These are phyloP conservation scores for Paragyromitra xinjiangensis DNA, from an alignment of 495 filamentous ascomycete species.

Conservation along the genomic window DNA sequence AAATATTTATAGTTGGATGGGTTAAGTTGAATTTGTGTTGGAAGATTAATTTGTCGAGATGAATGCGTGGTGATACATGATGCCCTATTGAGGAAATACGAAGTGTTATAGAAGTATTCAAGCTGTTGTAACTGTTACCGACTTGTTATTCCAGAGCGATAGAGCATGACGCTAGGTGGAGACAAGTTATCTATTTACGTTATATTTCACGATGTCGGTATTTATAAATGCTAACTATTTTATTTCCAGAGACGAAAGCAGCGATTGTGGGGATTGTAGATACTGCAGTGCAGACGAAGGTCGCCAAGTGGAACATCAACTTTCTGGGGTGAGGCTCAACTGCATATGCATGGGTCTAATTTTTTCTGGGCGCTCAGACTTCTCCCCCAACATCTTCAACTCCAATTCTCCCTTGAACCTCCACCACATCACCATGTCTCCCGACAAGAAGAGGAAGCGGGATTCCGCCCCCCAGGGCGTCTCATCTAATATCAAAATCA, in stretches of 20 bases:
- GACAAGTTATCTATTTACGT: neutral
- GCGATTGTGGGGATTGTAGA: neutral
- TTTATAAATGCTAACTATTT: neutral
- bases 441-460: constrained; percentile 53
- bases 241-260: neutral
- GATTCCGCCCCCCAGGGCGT: neutral
- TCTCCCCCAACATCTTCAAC: constrained; percentile 9
- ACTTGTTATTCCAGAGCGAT: neutral
- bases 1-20: neutral
- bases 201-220: neutral
- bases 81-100: neutral
- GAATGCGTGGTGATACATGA: too few relatives aligned
- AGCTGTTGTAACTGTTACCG: neutral
- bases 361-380: constrained; percentile 21
- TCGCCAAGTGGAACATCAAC: neutral
- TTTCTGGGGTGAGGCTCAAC: constrained; percentile 38
- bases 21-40: neutral
- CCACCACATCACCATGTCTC: constrained; percentile 30
- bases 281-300: neutral
- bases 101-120: neutral
- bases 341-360: constrained; percentile 27
- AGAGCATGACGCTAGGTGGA: neutral
- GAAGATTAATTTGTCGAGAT: too few relatives aligned
- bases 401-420: constrained; percentile 7
- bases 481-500: constrained; percentile 43